Percentiles rank a stretch among this genome's conserved stretches.
phyloP scores from a whole-genome alignment of 441 rosid species.

The Theobroma grandiflorum region DNA sequence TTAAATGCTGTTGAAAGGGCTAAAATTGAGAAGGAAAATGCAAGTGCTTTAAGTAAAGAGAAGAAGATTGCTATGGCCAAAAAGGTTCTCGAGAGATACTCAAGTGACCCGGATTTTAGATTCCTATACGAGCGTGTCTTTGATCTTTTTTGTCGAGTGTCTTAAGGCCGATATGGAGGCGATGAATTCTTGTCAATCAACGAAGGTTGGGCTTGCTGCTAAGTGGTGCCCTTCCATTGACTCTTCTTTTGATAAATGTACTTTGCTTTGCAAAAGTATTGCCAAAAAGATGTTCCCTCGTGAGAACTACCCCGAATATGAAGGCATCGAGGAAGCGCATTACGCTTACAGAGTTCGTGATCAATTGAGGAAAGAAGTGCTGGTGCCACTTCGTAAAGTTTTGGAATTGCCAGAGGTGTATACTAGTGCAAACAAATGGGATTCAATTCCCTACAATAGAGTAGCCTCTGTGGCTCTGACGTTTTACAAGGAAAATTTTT shows the following conservation, averaged over 20 bases:
- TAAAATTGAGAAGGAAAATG: slow-evolving; percentile 34
- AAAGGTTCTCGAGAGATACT: slow-evolving; percentile 38
- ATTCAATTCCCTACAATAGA: slow-evolving; percentile 45
- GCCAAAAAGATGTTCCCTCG: slow-evolving; percentile 51
- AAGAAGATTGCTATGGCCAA: slow-evolving; percentile 41
- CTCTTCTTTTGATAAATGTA: slow-evolving; percentile 49
- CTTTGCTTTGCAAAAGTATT: slow-evolving; percentile 58
- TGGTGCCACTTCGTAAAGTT: slow-evolving; percentile 54
- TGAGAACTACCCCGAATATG: slow-evolving; percentile 44
- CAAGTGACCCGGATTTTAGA: slow-evolving; percentile 48
- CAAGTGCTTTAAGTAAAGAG: slow-evolving; percentile 40
- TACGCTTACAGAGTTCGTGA: slow-evolving; percentile 63
- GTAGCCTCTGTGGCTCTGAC: slow-evolving; percentile 64
- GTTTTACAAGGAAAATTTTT: slow-evolving; percentile 48
- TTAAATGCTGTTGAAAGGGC: slow-evolving; percentile 31
- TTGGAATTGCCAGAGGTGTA: slow-evolving; percentile 62
- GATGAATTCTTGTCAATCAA: slow-evolving; percentile 34
- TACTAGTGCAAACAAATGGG: slow-evolving; percentile 53
- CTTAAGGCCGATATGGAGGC: slow-evolving; percentile 42
- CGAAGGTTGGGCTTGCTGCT: slow-evolving; percentile 51
- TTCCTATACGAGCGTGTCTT: slow-evolving; percentile 53
- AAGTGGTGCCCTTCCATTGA: slow-evolving; percentile 70
- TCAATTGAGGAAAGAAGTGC: slow-evolving; percentile 52
- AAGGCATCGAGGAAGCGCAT: slow-evolving; percentile 58
- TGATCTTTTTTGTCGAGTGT: slow-evolving; percentile 44